A percentile compares a stretch with the other conserved stretches of the same genome.
Conservation (phyloP, 208 protist genomes). For the Porcisia deanei region DNA sequence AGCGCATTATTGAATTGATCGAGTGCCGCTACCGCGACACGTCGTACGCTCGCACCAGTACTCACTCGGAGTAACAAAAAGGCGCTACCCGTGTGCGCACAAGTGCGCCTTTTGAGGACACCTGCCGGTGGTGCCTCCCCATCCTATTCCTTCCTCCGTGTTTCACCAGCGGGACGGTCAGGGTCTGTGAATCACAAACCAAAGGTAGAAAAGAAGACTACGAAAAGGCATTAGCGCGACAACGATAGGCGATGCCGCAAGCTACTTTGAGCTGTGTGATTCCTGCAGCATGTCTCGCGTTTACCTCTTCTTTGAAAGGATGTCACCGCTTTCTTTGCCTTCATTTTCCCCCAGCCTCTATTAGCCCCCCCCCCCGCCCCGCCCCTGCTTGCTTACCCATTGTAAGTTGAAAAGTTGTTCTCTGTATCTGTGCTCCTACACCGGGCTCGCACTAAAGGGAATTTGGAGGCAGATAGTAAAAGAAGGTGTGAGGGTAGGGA, state of each 20-base stretch:
- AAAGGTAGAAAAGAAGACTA: neutral
- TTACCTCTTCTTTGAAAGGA: neutral
- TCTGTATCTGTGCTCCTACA: neutral
- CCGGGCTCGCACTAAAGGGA: neutral
- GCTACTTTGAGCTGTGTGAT: neutral
- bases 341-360: too few relatives aligned
- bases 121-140: neutral
- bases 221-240: neutral
- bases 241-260: neutral
- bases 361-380: neutral
- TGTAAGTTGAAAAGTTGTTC: too few relatives aligned
- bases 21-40: conserved; percentile 17
- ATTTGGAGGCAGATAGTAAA: neutral
- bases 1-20: conserved; percentile 70
- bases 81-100: neutral
- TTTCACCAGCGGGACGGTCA: neutral
- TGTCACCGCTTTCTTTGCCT: too few relatives aligned
- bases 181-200: neutral
- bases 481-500: neutral
- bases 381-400: neutral
- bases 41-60: neutral
- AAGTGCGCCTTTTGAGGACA: neutral
- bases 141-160: neutral
- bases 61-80: neutral
- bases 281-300: neutral